Base-by-base conservation (phyloP, 2,329 filamentous ascomycete species). In the Epichloe uncinata region DNA sequence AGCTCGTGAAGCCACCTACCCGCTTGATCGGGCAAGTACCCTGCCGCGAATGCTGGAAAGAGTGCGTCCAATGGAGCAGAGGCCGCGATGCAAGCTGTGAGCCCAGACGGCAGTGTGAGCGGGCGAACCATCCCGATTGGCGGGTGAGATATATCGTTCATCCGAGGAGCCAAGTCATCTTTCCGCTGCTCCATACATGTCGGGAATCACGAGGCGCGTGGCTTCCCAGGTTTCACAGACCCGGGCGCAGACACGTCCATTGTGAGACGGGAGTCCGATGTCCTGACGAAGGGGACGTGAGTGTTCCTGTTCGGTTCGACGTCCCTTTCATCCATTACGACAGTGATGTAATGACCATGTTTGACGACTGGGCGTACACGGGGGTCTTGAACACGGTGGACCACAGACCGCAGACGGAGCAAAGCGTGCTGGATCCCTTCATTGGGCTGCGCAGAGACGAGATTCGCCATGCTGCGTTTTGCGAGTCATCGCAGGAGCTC, bases 121-220 rank as follows among this genome's bases (percentile, higher is more conserved):
- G 40, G 26, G 22, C 8, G 67, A 66, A 43, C 16, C 51, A 50
- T 15, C 40, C 46, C 1, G 45, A 53, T 20, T 55, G 49, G 49
- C 30, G 48, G 1, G 42, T 53, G 33, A 36, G 51, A 37, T 53
- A 53, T 34, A 45, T 53, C 16, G 53, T 51, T 7, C 52, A 48
- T 5, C 51, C 53, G 15, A 47, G 51, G 16, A 42, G 33, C 13
- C n/a, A 50, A 20, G 45, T 34, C 30, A 30, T 54, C 22, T 54
- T 55, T 35, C 38, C 53, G 6, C 38, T 46, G 13, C 30, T 55
- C 3, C 50, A 53, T 20, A 52, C 36, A 5, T 48, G 42, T 22
- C 49, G 34, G n/a, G 53, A 55, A 40, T 47, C 52, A 11, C 44
- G 50, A 8, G 13, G 33, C 12, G 37, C 49, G 5, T 55, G 52